Evolutionary conservation across 352 stramenopile species (phyloP).

Genomic region (Pythium angustatum): DNA sequence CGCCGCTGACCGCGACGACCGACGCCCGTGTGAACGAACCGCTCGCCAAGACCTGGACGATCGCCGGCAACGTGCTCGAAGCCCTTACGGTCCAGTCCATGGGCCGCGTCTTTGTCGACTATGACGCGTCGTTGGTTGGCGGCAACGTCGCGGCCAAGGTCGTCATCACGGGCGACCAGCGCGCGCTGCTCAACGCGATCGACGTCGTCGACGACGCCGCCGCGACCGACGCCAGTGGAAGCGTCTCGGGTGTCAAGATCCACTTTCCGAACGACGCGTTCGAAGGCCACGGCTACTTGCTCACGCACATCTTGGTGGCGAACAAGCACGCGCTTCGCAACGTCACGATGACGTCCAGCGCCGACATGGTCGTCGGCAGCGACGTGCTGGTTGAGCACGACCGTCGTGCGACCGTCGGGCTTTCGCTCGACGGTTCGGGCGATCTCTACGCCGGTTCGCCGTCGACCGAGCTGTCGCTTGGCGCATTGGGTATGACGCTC

Average conservation of each 20-base stretch:
- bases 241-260: conserved; percentile 11
- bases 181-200: conserved; percentile 27
- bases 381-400: conserved; percentile 24
- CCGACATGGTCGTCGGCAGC: conserved; percentile 33
- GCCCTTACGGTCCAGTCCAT: conserved; percentile 30
- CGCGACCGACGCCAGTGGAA: no score
- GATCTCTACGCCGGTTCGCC: conserved; percentile 10
- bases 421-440: conserved; percentile 8
- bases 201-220: conserved; percentile 22
- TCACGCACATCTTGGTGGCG: conserved; percentile 35
- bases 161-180: no score
- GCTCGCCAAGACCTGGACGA: conserved; percentile 35
- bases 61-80: conserved; percentile 24
- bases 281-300: conserved; percentile 32
- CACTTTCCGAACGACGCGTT: conserved; percentile 17
- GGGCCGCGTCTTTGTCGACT: conserved; percentile 36
- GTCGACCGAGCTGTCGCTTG: background rate
- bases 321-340: conserved; percentile 26
- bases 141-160: conserved; percentile 10
- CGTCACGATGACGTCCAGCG: conserved; percentile 8
- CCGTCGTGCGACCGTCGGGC: background rate
- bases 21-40: background rate
- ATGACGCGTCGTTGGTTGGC: conserved; percentile 4
- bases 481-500: conserved; percentile 24
- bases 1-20: background rate